Base-by-base conservation (phyloP, 441 rosid species). In the Jatropha multifida region DNA sequence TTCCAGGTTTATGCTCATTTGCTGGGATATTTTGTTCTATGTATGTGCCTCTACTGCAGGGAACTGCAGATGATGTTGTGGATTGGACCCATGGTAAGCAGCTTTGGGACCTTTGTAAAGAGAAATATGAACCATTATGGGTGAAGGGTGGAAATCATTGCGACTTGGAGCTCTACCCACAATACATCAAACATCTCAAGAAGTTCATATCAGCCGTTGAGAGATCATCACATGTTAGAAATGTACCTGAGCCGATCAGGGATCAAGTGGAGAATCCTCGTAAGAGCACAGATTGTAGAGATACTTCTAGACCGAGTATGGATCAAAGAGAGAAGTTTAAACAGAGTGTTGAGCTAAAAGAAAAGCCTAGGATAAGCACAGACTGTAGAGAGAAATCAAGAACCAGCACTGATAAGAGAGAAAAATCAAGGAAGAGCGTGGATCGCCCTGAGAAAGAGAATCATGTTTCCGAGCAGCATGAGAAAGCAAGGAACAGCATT, bases 111-210 rank as follows among this genome's bases (percentile, higher is more conserved):
- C 88, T 87, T 5, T 95, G 99, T 81, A 88, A 87, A 78, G 97
- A 90, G 81, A 95, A 93, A 74, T 93, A 93, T 46, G 97, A 92
- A 82, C 99, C 98, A 0, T 83, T 95, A 42, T 95, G 97, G 97
- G 82, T 95, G 75, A 90, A 88, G 87, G 98, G 94, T 80, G 99
- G 99, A 71, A 90, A 90, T 75, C 98, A 93, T 40, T 95, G 99
- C 52, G 94, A 93, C 78, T 80, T 95, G 80, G 99, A 95, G 85
- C 83, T 88, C 65, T 89, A 76, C 68, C 99, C 98, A 0, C 95
- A 95, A 68, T 95, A 93, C 77, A 89, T 93, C 69, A 95, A 81
- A 80, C 98, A 93, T 84, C 88, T 93, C 18, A 88, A 87, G 86
- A 95, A 93, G 83, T 95, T 95, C 88, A 86, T 93, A 69, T 86